These are phyloP conservation scores for Trichomonascus vanleenenianus DNA, from an alignment of 805 yeast genomes.

Conservation along the genomic window DNA sequence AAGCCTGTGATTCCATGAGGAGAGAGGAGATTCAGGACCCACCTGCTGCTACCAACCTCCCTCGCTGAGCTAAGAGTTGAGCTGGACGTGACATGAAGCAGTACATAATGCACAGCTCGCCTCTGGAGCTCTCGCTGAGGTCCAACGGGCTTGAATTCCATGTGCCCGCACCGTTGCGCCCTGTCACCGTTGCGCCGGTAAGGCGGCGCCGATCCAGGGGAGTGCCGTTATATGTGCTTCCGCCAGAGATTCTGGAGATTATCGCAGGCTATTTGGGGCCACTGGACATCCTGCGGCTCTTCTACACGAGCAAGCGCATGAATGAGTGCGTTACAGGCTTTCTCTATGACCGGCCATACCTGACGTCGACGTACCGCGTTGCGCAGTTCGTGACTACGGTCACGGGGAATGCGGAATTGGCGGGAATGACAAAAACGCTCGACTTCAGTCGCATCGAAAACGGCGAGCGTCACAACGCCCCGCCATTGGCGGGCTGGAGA, in stretches of 20 bases:
- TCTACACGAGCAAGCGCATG: constrained; percentile 46
- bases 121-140: neutral
- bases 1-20: no score
- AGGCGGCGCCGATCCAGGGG: neutral
- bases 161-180: neutral
- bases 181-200: neutral
- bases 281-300: constrained; percentile 34
- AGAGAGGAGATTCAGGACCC: no score
- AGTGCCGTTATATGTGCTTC: constrained; percentile 12
- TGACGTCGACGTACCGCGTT: constrained; percentile 67
- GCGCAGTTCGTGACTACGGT: constrained; percentile 72
- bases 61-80: no score
- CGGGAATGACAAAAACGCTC: constrained; percentile 29
- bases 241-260: constrained; percentile 22
- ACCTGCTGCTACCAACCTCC: no score
- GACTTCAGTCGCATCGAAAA: constrained; percentile 1
- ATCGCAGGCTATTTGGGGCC: constrained; percentile 29
- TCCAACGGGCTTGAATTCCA: neutral
- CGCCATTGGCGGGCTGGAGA: constrained; percentile 73
- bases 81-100: no score
- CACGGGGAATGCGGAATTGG: constrained; percentile 48
- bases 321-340: constrained; percentile 45
- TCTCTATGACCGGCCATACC: constrained; percentile 46
- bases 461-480: constrained; percentile 17
- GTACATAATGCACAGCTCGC: neutral